Evolutionary conservation across 345 rosid species (phyloP).

Genomic region (Rhodomyrtus tomentosa): DNA sequence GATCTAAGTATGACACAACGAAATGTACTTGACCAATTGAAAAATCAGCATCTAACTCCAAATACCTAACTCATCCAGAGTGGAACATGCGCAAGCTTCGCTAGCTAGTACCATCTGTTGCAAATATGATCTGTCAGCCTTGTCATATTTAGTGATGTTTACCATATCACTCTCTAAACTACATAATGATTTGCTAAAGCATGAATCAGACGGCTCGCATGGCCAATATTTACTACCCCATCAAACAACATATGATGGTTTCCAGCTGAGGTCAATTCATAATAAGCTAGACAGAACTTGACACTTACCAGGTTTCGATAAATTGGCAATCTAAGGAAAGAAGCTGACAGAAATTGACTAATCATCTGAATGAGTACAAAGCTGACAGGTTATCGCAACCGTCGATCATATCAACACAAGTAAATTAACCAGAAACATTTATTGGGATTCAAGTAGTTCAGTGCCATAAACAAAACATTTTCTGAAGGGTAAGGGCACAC

Average conservation of each 20-base stretch:
- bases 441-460: neutral
- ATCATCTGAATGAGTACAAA: neutral
- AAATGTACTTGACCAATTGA: neutral
- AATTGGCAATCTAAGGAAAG: neutral
- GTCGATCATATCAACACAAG: neutral
- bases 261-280: neutral
- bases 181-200: neutral
- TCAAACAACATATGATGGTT: neutral
- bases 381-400: neutral
- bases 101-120: neutral
- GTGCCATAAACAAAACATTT: neutral
- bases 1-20: neutral
- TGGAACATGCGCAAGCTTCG: neutral
- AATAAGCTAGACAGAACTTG: neutral
- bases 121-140: neutral
- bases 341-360: neutral
- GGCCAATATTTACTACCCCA: neutral
- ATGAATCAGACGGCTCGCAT: neutral
- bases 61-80: neutral
- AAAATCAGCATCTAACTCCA: neutral
- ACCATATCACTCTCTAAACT: neutral
- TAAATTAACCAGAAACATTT: neutral
- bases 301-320: neutral
- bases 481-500: neutral
- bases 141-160: neutral